Evolutionary conservation across 352 stramenopile genomes (phyloP).

Genomic region (Aphanomyces cochlioides): DNA sequence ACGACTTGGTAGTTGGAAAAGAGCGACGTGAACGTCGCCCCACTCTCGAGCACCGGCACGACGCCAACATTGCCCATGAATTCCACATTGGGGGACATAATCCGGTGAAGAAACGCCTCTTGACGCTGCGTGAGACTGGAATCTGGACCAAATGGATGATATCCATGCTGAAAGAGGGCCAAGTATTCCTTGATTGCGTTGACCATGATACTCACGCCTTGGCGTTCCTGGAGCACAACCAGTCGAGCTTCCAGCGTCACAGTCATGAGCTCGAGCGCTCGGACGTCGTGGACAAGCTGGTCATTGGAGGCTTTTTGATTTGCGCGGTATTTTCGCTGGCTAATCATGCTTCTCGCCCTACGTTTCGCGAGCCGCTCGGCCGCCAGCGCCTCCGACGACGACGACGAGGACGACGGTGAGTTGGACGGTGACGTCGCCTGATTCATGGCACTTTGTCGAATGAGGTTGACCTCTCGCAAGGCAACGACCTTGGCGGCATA

Average conservation of each 20-base stretch:
- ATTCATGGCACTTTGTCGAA: not conserved
- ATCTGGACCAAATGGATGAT: not conserved
- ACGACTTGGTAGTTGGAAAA: not conserved
- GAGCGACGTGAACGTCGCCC: not conserved
- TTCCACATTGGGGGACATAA: not conserved
- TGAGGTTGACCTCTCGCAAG: no score
- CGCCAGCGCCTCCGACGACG: not conserved
- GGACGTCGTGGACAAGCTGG: not conserved
- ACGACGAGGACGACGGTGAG: not conserved
- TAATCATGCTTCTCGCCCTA: not conserved
- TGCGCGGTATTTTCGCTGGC: conserved; percentile 8
- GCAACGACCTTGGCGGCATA: no score
- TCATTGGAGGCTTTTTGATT: conserved; percentile 5
- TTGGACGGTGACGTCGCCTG: not conserved
- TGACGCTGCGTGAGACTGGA: not conserved
- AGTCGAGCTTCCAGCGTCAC: not conserved
- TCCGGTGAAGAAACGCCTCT: conserved; percentile 1
- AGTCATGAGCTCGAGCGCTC: not conserved
- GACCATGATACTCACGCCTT: not conserved
- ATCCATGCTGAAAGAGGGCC: not conserved
- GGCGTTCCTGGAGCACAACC: not conserved
- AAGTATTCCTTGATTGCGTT: not conserved
- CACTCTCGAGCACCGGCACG: not conserved
- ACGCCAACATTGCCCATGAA: not conserved
- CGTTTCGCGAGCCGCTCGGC: not conserved